Conservation (phyloP, 176 grass and related monocot genomes). For the Zea luxurians region DNA sequence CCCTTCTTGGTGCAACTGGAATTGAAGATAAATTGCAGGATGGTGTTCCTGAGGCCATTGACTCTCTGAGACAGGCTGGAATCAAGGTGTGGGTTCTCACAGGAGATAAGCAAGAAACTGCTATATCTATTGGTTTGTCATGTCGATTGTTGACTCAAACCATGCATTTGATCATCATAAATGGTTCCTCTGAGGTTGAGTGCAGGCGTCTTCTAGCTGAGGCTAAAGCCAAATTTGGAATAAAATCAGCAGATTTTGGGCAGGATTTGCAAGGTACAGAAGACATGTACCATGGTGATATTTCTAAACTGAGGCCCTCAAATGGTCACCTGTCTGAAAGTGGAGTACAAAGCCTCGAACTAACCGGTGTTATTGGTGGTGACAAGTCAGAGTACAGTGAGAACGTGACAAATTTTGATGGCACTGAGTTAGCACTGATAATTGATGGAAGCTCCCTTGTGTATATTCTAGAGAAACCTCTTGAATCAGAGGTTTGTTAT, state of each 20-base stretch:
- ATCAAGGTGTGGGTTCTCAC: conserved; percentile 99
- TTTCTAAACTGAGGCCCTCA: conserved; percentile 43
- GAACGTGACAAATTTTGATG: conserved; percentile 41
- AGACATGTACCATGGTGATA: conserved; percentile 43
- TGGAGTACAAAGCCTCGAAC: conserved; percentile 37
- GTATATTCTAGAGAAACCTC: conserved; percentile 95
- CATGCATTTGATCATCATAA: conserved; percentile 85
- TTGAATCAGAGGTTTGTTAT: conserved; percentile 83
- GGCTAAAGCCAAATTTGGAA: conserved; percentile 73
- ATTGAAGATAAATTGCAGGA: conserved; percentile 99
- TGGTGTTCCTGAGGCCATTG: conserved; percentile 97
- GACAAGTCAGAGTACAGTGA: conserved; percentile 40
- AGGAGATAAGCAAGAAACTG: conserved; percentile 99
- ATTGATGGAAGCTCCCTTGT: conserved; percentile 98
- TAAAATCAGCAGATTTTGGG: conserved; percentile 51
- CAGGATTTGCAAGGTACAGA: conserved; percentile 37
- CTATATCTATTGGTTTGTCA: conserved; percentile 96
- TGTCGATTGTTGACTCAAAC: conserved; percentile 75
- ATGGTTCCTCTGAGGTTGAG: conserved; percentile 87
- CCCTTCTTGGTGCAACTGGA: conserved; percentile 87
- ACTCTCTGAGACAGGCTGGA: conserved; percentile 89
- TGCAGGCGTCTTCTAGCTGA: conserved; percentile 79
- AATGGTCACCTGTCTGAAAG: conserved; percentile 54
- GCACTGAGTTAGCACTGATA: conserved; percentile 70
- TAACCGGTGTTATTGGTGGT: conserved; percentile 47